phyloP scores from a whole-genome alignment of 805 yeast genomes.

The Yamadazyma phyllophila region DNA sequence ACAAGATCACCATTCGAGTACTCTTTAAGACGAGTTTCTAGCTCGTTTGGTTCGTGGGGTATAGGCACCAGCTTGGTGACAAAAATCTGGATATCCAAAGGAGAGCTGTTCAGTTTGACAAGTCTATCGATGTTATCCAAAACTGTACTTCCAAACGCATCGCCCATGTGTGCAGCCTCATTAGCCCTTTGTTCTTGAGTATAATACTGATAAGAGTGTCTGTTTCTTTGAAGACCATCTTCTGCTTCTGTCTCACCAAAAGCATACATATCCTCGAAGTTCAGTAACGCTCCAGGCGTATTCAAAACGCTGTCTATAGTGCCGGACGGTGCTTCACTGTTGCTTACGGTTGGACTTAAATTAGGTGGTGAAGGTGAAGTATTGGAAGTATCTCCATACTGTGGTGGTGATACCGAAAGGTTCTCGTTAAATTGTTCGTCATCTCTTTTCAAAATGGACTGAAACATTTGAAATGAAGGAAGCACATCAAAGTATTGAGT shows the following conservation, averaged over 20 bases:
- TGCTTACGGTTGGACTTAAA: conserved; percentile 4
- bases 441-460: conserved; percentile 45
- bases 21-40: conserved; percentile 46
- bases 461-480: conserved; percentile 71
- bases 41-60: conserved; percentile 39
- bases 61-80: conserved; percentile 53
- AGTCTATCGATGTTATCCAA: conserved; percentile 52
- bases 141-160: conserved; percentile 43
- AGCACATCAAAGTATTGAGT: conserved; percentile 52
- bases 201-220: neutral
- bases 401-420: conserved; percentile 32
- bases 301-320: conserved; percentile 7
- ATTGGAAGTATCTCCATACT: conserved; percentile 31
- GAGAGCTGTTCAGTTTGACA: conserved; percentile 41
- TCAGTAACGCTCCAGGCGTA: neutral
- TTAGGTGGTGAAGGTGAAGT: conserved; percentile 19
- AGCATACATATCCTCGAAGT: conserved; percentile 18
- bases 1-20: conserved; percentile 42
- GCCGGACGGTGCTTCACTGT: neutral
- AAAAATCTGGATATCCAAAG: conserved; percentile 46
- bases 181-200: conserved; percentile 5
- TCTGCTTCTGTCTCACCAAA: conserved; percentile 16
- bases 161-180: conserved; percentile 13
- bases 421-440: conserved; percentile 38
- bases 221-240: conserved; percentile 9